Evolutionary conservation across 2,329 filamentous ascomycete species (phyloP), one percentile per base, ranked within the genome.

Genomic region (Parastagonospora nodorum): DNA sequence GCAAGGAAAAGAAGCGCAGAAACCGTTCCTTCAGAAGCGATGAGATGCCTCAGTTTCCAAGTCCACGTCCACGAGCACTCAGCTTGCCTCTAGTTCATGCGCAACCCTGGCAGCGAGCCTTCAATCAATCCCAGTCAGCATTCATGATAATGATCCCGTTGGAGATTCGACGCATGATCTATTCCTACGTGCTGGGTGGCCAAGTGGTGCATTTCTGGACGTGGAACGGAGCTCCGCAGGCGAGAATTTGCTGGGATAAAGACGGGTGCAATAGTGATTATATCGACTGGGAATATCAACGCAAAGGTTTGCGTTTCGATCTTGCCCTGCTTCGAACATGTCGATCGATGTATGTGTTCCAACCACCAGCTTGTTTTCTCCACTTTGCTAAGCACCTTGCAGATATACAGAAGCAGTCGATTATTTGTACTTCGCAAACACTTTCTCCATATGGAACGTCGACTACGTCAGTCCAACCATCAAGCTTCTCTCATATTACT

Each of bases 391-490:
- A 56, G 32, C 2, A 28, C 30, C 12, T 10, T 12, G 14, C 29
- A 66, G 63, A n/a, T 66, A 67, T 40, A 61, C 60, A 11, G 63
- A 67, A 52, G 55, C 58, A 3, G 52, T 65, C 9, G 55, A 61
- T 7, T 58, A 52, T 38, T 53, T 66, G 11, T 66, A 66, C 38
- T 55, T 44, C n/a, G 29, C 42, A 33, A 64, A 63, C 35, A 32
- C 31, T 2, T 61, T 67, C 46, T 57, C 51, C 6, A 30, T 67
- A 7, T 50, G 54, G 8, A 62, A 55, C 1, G 42, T 50, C 14
- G 24, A 40, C 8, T 51, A 60, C 24, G 47, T 63, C 14, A 37
- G 50, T 8, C 47, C 57, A 8, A 59, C 57, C 8, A 16, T 58
- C 5, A 42, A 61, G 5, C 53, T 55, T 48, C 50, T 67, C 14